Evolutionary conservation across 495 filamentous ascomycete species (phyloP).

Genomic region (Penicillium subrubescens): DNA sequence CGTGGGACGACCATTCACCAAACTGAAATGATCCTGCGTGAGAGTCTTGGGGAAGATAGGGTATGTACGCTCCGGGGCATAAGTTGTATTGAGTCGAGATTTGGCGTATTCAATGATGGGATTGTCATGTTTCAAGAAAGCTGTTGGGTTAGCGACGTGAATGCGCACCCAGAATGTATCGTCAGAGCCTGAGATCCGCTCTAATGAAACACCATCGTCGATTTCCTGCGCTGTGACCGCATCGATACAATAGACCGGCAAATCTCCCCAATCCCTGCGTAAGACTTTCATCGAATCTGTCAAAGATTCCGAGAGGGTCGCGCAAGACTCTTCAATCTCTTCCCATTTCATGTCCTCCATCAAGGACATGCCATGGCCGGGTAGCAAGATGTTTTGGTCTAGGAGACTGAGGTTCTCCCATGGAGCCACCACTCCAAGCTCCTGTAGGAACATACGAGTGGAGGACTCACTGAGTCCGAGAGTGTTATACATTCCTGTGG

Average conservation of each 20-base stretch:
- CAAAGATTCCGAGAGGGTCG: constrained; percentile 31
- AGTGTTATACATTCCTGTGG: constrained; percentile 67
- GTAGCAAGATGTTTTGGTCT: constrained; percentile 62
- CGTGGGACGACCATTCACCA: constrained; percentile 65
- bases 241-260: constrained; percentile 86
- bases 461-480: constrained; percentile 54
- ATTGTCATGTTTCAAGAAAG: constrained; percentile 65
- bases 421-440: constrained; percentile 77
- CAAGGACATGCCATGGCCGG: constrained; percentile 47
- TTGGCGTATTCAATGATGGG: constrained; percentile 65
- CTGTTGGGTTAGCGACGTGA: constrained; percentile 92
- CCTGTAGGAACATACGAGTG: constrained; percentile 76
- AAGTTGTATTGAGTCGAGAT: constrained; percentile 64
- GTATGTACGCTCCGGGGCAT: constrained; percentile 70
- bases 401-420: constrained; percentile 77
- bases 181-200: constrained; percentile 57
- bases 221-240: constrained; percentile 70
- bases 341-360: constrained; percentile 37
- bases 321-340: constrained; percentile 30
- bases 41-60: constrained; percentile 70
- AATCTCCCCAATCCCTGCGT: constrained; percentile 69
- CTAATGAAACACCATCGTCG: constrained; percentile 87
- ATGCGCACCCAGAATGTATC: constrained; percentile 77
- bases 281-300: constrained; percentile 55
- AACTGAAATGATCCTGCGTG: constrained; percentile 65